These are phyloP conservation scores for Globisporangium lucens DNA, from an alignment of 352 stramenopile genomes.

Conservation along the genomic window DNA sequence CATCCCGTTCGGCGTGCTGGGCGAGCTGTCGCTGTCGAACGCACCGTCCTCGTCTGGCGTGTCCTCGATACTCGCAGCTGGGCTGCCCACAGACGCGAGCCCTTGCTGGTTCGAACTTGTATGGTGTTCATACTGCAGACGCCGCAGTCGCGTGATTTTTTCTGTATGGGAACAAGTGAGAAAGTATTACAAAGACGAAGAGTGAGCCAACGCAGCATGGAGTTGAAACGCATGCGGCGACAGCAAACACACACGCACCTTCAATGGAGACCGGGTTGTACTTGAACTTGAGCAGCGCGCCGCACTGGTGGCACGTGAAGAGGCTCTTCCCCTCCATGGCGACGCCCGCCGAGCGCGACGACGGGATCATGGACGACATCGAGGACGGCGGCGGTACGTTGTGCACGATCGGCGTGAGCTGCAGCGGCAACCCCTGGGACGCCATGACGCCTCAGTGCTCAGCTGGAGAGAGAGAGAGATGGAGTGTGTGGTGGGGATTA, in stretches of 20 bases:
- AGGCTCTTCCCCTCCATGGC: slow-evolving; percentile 75
- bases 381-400: slow-evolving; percentile 14
- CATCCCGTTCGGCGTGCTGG: slow-evolving; percentile 3
- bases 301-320: slow-evolving; percentile 74
- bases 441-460: slow-evolving; percentile 10
- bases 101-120: neutral
- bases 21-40: slow-evolving; percentile 14
- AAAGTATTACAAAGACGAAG: neutral
- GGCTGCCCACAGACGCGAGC: slow-evolving; percentile 17
- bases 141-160: slow-evolving; percentile 51
- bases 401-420: slow-evolving; percentile 19
- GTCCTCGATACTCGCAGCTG: slow-evolving; percentile 19
- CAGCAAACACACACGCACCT: slow-evolving; percentile 6
- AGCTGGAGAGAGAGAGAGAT: neutral
- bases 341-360: slow-evolving; percentile 22
- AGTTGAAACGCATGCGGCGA: too few species aligned
- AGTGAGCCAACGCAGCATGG: neutral
- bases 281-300: slow-evolving; percentile 68
- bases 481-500: neutral
- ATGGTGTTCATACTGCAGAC: slow-evolving; percentile 37
- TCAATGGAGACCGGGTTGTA: slow-evolving; percentile 59
- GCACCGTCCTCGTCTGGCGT: slow-evolving; percentile 22
- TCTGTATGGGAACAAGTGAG: slow-evolving; percentile 17
- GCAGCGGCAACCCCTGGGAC: slow-evolving; percentile 15
- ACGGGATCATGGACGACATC: slow-evolving; percentile 12